Evolutionary conservation across 2,329 filamentous ascomycete genomes (phyloP).

Genomic region (Paracoccidioides lutzii): DNA sequence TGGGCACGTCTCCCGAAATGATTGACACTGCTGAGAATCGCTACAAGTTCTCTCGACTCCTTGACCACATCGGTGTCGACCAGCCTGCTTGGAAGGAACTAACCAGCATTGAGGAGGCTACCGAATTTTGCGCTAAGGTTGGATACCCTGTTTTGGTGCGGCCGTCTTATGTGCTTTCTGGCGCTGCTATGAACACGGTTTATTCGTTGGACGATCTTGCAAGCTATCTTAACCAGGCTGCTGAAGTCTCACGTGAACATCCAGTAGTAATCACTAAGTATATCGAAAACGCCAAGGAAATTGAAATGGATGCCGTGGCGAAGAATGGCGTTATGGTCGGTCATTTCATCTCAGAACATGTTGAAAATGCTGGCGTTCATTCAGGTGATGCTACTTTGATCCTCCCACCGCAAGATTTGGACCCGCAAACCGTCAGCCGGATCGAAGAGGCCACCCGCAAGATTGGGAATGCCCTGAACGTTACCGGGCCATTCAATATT

Average conservation of each 20-base stretch:
- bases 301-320: constrained; percentile 98
- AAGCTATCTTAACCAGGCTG: constrained; percentile 77
- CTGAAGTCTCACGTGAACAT: constrained; percentile 84
- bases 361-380: constrained; percentile 96
- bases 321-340: constrained; percentile 79
- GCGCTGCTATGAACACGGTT: constrained; percentile 98
- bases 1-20: constrained; percentile 97
- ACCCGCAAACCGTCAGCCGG: constrained; percentile 71
- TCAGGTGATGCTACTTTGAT: constrained; percentile 96
- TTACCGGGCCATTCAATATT: constrained; percentile 96
- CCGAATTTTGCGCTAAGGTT: constrained; percentile 73
- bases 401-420: constrained; percentile 83
- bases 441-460: constrained; percentile 93
- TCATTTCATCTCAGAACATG: constrained; percentile 96
- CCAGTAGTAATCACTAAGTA: constrained; percentile 99
- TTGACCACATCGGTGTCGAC: constrained; percentile 87
- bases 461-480: constrained; percentile 85
- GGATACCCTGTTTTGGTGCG: constrained; percentile 88
- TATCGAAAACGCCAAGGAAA: constrained; percentile 98
- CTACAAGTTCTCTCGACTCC: constrained; percentile 97
- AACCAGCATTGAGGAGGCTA: constrained; percentile 85
- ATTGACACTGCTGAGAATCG: constrained; percentile 95
- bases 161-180: constrained; percentile 91
- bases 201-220: constrained; percentile 91
- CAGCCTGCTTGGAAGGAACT: constrained; percentile 97